Evolutionary conservation across 73 alveolate genomes (phyloP).

Genomic region (Effrenium voratum): DNA sequence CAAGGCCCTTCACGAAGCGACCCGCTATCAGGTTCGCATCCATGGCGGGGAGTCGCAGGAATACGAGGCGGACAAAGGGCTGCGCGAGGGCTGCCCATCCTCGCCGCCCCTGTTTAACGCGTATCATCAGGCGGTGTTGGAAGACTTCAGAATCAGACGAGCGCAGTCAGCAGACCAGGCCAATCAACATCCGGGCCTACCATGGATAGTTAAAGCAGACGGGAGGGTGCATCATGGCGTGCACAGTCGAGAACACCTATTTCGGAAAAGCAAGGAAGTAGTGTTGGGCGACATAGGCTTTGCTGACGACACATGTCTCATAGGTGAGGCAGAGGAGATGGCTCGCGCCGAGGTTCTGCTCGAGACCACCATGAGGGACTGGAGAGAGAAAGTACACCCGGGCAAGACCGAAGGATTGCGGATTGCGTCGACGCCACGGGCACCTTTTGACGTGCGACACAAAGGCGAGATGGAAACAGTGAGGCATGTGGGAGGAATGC

Average conservation of each 20-base stretch:
- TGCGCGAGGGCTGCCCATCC: slow-evolving; percentile 64
- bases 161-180: neutral
- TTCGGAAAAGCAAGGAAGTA: neutral
- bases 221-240: neutral
- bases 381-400: neutral
- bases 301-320: slow-evolving; percentile 36
- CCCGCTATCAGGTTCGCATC: neutral
- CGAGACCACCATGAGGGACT: neutral
- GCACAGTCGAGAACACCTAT: neutral
- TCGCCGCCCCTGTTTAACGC: neutral
- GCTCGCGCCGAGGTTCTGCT: neutral
- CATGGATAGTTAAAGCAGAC: neutral
- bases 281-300: slow-evolving; percentile 33
- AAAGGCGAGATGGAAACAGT: neutral
- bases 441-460: neutral
- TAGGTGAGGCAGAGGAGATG: neutral
- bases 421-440: neutral
- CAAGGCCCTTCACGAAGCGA: neutral
- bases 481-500: slow-evolving; percentile 9
- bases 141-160: neutral
- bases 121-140: slow-evolving; percentile 35
- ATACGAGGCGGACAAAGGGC: slow-evolving; percentile 7
- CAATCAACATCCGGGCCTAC: neutral
- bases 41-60: neutral
- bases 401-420: neutral